phyloP scores from a whole-genome alignment of 331 rosid species.

The Prunus yedoensis region DNA sequence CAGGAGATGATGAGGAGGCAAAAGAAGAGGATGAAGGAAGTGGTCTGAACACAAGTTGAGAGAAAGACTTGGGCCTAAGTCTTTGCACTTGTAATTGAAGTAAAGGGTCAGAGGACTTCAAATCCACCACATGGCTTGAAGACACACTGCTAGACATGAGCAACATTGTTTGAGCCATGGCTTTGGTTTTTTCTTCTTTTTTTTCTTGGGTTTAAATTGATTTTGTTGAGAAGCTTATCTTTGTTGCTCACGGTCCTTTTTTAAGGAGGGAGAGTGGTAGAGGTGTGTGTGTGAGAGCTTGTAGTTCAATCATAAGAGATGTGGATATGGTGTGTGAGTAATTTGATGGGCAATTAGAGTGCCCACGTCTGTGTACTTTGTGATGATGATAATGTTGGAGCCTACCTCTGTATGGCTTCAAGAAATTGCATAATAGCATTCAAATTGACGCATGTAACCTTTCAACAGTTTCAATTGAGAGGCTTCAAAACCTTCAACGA shows the following conservation, averaged over 20 bases:
- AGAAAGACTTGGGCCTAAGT: slow-evolving; percentile 49
- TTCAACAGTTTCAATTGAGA: neutral
- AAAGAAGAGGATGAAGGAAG: slow-evolving; percentile 33
- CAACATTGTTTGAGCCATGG: slow-evolving; percentile 87
- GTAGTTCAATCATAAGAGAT: slow-evolving; percentile 19
- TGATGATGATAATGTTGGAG: slow-evolving; percentile 47
- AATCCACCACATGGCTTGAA: slow-evolving; percentile 41
- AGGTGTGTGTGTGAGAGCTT: slow-evolving; percentile 46
- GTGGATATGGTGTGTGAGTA: slow-evolving; percentile 56
- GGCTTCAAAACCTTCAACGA: neutral
- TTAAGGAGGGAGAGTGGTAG: slow-evolving; percentile 9
- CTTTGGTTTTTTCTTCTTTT: neutral
- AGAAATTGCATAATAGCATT: neutral
- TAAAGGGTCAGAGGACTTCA: slow-evolving; percentile 59
- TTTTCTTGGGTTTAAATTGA: neutral
- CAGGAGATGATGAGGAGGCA: slow-evolving; percentile 33
- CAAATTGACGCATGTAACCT: neutral
- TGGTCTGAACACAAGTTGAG: slow-evolving; percentile 45
- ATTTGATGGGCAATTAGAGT: slow-evolving; percentile 51
- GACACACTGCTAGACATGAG: slow-evolving; percentile 64
- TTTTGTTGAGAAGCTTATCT: slow-evolving; percentile 6
- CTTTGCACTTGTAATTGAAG: slow-evolving; percentile 54
- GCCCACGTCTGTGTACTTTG: slow-evolving; percentile 64
- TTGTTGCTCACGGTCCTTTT: neutral
- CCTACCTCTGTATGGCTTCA: slow-evolving; percentile 4